A percentile compares a stretch with the other conserved stretches of the same genome.
These are phyloP conservation scores for Thamnidium elegans DNA, from an alignment of 192 early-diverging fungal genomes.

Conservation along the genomic window DNA sequence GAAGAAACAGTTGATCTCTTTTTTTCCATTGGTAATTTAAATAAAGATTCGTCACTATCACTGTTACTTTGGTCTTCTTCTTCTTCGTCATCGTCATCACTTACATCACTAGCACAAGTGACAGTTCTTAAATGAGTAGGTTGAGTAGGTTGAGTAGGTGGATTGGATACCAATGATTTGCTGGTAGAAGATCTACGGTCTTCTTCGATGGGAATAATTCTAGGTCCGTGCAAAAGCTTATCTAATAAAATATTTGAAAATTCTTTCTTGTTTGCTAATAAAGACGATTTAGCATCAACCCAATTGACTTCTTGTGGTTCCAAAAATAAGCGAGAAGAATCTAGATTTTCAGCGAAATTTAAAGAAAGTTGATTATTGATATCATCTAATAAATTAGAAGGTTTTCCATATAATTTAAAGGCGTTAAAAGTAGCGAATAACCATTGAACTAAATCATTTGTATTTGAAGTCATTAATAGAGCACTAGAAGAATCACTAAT, in stretches of 20 bases:
- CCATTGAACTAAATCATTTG: conserved; percentile 43
- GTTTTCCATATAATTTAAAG: conserved; percentile 48
- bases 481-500: conserved; percentile 8
- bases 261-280: background rate
- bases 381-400: conserved; percentile 30
- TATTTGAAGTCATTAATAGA: conserved; percentile 32
- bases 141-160: background rate
- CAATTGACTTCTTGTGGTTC: background rate
- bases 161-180: background rate
- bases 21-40: background rate
- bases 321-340: background rate
- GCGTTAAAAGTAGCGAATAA: conserved; percentile 38
- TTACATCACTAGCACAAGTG: conserved; percentile 19
- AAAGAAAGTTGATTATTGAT: background rate
- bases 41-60: conserved; percentile 4
- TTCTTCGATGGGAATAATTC: background rate
- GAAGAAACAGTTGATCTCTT: background rate
- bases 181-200: too few relatives aligned
- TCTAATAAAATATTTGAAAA: background rate
- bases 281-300: background rate
- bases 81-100: conserved; percentile 4
- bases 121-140: conserved; percentile 5
- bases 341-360: conserved; percentile 16
- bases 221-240: too few relatives aligned
- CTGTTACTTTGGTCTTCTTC: background rate